Evolutionary conservation across 306 rosid species (phyloP), one percentile per base, ranked within the genome.

Genomic region (Abrus pulchellus): DNA sequence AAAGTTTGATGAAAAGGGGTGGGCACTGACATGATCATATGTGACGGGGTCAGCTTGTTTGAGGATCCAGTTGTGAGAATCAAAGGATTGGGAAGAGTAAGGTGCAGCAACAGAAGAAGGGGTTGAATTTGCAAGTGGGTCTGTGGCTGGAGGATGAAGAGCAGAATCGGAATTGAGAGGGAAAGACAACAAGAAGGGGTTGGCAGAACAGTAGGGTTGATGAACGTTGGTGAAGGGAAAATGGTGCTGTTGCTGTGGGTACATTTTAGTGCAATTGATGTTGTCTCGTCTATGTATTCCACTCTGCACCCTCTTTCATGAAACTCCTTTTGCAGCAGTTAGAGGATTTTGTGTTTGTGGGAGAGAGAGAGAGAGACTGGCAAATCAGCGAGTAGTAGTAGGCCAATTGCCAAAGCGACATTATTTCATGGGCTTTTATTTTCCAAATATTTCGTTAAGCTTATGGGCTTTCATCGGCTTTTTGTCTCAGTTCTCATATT

Each of bases 111-210:
- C 0, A 60, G 3, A 7, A 45, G 32, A 48, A 48, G 70, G 3
- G 10, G 54, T 30, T 61, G 78, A 50, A 72, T 62, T 80, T 29
- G 30, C 12, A 72, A 70, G 44, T 3, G 88, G 88, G 66, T 87
- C 85, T 40, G 88, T 83, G 8, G 90, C 92, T 1, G 92, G 93
- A 11, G 90, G 92, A 45, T 88, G 86, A 72, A 85, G 59, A n/a
- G 72, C 13, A 14, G 86, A 81, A 75, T 84, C 87, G 7, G 83
- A 56, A 1, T 85, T 88, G 72, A 56, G 85, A 78, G 90, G 84
- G 49, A 79, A 76, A 64, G 74, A 40, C 1, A 49, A 69, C 40
- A 71, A 76, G 29, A 69, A 61, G 1, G 86, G 83, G 77, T 44
- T 65, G 20, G 72, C 55, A 72, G 85, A 72, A 61, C 29, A 68